phyloP scores from a whole-genome alignment of 73 alveolate species.

The Urostyla sp. region DNA sequence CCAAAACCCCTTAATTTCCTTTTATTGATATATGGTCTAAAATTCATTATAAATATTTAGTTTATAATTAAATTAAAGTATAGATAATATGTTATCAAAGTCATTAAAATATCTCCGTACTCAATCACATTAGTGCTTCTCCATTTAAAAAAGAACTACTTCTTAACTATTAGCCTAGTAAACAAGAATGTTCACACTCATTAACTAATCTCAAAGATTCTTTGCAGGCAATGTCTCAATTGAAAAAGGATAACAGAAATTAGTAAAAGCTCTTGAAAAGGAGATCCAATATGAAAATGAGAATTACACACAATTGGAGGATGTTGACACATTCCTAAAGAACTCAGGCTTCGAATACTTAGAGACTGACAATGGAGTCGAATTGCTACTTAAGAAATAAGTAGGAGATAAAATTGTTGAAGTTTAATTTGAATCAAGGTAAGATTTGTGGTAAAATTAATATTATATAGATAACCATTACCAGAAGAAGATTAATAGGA shows the following conservation, averaged over 20 bases:
- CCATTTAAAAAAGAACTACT: neutral
- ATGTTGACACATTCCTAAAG: slow-evolving; percentile 59
- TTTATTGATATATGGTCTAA: too few species aligned
- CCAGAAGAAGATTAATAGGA: slow-evolving; percentile 62
- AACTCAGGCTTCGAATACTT: slow-evolving; percentile 71
- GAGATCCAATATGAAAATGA: slow-evolving; percentile 75
- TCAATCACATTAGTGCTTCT: neutral
- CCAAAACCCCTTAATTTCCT: too few species aligned
- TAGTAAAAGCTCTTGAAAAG: slow-evolving; percentile 67
- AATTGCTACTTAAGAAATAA: slow-evolving; percentile 44
- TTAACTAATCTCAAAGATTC: slow-evolving; percentile 22
- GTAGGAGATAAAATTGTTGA: slow-evolving; percentile 70
- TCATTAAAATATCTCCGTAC: neutral
- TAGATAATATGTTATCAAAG: too few species aligned
- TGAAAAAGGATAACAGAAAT: slow-evolving; percentile 39
- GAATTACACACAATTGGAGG: slow-evolving; percentile 71
- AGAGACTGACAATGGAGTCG: slow-evolving; percentile 57
- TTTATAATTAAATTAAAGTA: too few species aligned
- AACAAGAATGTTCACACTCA: neutral
- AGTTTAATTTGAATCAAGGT: slow-evolving; percentile 68
- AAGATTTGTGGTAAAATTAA: slow-evolving; percentile 46
- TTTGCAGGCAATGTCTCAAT: slow-evolving; percentile 18
- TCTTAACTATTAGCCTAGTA: neutral
- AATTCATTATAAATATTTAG: too few species aligned
- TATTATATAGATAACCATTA: slow-evolving; percentile 61